Conservation (phyloP, 495 filamentous ascomycete genomes). For the Neurospora terricola region DNA sequence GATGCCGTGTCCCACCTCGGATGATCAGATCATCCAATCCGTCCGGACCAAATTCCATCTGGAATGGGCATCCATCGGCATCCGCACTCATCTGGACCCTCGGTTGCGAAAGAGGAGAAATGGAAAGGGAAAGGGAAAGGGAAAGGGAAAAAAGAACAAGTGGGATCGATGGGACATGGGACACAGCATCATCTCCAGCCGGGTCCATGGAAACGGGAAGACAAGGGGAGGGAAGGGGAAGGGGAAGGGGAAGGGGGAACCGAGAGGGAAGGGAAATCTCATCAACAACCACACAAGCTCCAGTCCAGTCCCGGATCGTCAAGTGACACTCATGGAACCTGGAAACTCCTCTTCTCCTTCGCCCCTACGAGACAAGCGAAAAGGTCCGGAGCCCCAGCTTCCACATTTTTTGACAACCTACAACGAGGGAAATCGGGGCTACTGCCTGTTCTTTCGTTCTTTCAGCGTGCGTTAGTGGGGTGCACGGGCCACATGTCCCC, state of each 20-base stretch:
- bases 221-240: background rate
- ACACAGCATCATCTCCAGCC: background rate
- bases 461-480: slow-evolving; percentile 3
- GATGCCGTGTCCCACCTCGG: background rate
- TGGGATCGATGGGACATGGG: background rate
- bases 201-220: background rate
- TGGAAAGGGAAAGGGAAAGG: background rate
- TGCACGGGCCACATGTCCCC: slow-evolving; percentile 15
- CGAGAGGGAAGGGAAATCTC: background rate
- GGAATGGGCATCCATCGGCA: background rate
- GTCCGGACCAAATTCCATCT: background rate
- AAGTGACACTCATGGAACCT: background rate
- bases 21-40: background rate
- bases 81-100: background rate
- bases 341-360: background rate
- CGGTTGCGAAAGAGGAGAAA: background rate
- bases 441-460: background rate
- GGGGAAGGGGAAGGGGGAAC: background rate
- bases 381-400: background rate
- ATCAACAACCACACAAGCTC: background rate
- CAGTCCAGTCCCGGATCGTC: background rate
- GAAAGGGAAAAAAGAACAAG: background rate
- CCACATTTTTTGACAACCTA: background rate
- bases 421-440: background rate
- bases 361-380: background rate